Percentiles rank a stretch among this genome's conserved stretches.
phyloP scores from a whole-genome alignment of 164 flowering plant genomes.

The Taxillus chinensis region DNA sequence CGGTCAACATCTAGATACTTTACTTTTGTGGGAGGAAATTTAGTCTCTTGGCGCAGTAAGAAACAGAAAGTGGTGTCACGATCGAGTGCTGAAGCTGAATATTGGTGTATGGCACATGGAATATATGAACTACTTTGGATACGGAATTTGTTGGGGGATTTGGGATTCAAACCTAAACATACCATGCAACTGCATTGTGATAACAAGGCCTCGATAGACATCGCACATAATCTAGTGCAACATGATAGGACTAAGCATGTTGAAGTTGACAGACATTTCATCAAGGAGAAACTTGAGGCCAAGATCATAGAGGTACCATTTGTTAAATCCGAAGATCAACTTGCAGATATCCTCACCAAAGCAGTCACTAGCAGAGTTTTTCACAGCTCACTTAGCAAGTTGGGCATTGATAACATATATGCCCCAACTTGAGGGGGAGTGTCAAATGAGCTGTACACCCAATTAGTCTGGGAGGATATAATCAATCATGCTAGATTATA shows the following conservation, averaged over 20 bases:
- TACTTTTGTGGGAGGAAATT: slow-evolving; percentile 1
- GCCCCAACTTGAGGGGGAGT: background rate
- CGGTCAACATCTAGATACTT: background rate
- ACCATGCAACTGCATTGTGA: no score
- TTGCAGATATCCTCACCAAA: slow-evolving; percentile 1
- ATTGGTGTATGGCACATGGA: background rate
- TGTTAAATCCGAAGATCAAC: background rate
- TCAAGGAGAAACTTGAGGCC: background rate
- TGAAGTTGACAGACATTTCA: no score
- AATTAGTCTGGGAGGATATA: background rate
- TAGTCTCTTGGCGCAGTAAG: background rate
- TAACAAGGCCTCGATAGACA: no score
- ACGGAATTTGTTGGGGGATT: no score
- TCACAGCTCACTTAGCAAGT: background rate
- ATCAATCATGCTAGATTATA: background rate
- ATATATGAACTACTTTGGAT: no score
- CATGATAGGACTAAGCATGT: slow-evolving; percentile 2
- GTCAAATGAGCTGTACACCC: background rate
- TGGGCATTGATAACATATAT: background rate
- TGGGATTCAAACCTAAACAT: no score
- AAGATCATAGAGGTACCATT: background rate
- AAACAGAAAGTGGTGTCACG: background rate
- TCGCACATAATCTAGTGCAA: background rate
- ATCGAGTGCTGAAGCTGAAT: background rate
- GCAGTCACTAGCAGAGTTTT: background rate